A percentile compares a stretch with the other conserved stretches of the same genome.
These are phyloP conservation scores for Dictyostelium discoideum DNA, from an alignment of 78 protist species.

Conservation along the genomic window DNA sequence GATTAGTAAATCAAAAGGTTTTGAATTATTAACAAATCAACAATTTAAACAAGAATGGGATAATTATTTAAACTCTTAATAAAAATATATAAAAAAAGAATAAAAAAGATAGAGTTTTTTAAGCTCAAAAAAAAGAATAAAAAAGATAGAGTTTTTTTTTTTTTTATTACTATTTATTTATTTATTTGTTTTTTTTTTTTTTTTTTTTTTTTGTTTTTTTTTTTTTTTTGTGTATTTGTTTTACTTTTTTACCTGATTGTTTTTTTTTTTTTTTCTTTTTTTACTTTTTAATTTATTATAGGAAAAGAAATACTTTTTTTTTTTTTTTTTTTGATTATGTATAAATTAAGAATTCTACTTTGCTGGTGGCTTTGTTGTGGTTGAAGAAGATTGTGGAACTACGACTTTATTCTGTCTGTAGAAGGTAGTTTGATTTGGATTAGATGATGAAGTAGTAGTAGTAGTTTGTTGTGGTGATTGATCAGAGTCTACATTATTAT, in stretches of 20 bases:
- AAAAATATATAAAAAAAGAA: background rate
- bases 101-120: too few species aligned
- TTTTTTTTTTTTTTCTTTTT: background rate
- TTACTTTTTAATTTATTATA: background rate
- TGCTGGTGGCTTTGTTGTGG: background rate
- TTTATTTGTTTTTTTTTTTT: too few species aligned
- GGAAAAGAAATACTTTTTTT: too few species aligned
- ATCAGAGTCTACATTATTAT: background rate
- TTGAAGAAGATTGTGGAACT: background rate
- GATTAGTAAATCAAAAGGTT: background rate
- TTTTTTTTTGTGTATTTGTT: too few species aligned
- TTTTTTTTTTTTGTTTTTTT: background rate
- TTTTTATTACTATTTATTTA: background rate
- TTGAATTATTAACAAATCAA: background rate
- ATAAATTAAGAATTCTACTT: background rate
- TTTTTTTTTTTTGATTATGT: background rate
- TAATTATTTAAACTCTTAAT: background rate
- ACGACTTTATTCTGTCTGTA: slow-evolving; percentile 9
- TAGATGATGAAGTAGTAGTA: background rate
- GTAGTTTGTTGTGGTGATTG: background rate
- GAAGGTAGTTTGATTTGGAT: background rate
- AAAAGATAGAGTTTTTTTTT: too few species aligned
- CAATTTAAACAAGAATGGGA: slow-evolving; percentile 25
- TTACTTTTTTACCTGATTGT: too few species aligned
- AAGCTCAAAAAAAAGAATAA: too few species aligned